These are phyloP conservation scores for Medicago arabica DNA, from an alignment of 306 rosid species.

Conservation along the genomic window DNA sequence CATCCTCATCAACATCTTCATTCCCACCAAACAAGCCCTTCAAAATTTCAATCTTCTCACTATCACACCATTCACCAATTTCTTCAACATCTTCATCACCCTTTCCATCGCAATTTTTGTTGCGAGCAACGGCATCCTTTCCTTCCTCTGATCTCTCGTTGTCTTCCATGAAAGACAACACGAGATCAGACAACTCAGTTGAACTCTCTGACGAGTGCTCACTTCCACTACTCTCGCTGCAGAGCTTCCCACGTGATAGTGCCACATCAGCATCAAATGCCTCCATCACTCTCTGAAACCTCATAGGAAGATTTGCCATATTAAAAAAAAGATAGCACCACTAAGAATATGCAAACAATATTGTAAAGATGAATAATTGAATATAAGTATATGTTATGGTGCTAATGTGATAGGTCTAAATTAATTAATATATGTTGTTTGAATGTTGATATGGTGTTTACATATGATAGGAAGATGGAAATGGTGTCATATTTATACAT, in stretches of 20 bases:
- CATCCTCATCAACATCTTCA: conserved; percentile 32
- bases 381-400: too few species aligned
- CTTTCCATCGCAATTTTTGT: not conserved
- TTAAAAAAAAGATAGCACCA: not conserved
- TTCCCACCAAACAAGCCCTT: conserved; percentile 42
- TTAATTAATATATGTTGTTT: conserved; percentile 23
- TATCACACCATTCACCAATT: conserved; percentile 48
- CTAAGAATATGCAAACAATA: not conserved
- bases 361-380: not conserved
- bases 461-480: conserved; percentile 13
- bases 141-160: conserved; percentile 31
- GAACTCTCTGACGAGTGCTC: conserved; percentile 76
- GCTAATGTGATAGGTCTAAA: not conserved
- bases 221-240: conserved; percentile 88
- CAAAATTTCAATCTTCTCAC: conserved; percentile 50
- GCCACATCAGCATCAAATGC: conserved; percentile 68
- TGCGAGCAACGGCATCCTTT: not conserved
- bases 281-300: conserved; percentile 70
- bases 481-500: conserved; percentile 54
- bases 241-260: conserved; percentile 49
- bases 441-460: conserved; percentile 55
- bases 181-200: conserved; percentile 69
- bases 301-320: conserved; percentile 50
- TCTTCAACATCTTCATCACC: conserved; percentile 39
- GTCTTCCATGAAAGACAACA: conserved; percentile 76